Evolutionary conservation across 441 rosid species (phyloP).

Genomic region (Aleurites moluccanus): DNA sequence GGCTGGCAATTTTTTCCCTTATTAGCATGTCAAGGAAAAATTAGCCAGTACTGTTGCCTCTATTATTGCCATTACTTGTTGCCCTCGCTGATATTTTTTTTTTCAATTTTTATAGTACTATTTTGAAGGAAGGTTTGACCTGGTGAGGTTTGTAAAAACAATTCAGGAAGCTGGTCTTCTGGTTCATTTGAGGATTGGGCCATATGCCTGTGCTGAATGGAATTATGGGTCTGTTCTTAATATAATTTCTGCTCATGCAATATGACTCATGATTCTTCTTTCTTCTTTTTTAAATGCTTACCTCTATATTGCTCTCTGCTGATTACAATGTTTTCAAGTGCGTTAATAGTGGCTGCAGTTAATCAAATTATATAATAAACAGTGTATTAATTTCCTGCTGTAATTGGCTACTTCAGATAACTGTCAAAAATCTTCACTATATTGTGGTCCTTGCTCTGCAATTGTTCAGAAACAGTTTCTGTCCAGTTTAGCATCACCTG

Average conservation of each 20-base stretch:
- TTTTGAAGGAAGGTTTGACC: constrained; percentile 70
- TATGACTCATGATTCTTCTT: not conserved
- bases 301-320: not conserved
- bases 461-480: not conserved
- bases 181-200: constrained; percentile 70
- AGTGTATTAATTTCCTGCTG: not conserved
- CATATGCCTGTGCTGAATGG: constrained; percentile 81
- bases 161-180: constrained; percentile 65
- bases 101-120: constrained; percentile 39
- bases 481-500: not conserved
- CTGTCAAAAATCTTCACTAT: not conserved
- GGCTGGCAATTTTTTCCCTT: not conserved
- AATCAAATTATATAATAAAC: not conserved
- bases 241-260: not conserved
- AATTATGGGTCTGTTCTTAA: constrained; percentile 52
- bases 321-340: not conserved
- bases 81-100: not conserved
- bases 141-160: constrained; percentile 56
- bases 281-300: not conserved
- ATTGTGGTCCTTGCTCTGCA: not conserved
- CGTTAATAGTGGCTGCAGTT: not conserved
- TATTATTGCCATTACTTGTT: no score
- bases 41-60: no score
- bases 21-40: not conserved
- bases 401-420: not conserved